phyloP scores from a whole-genome alignment of 345 rosid species.

The Draba incana region DNA sequence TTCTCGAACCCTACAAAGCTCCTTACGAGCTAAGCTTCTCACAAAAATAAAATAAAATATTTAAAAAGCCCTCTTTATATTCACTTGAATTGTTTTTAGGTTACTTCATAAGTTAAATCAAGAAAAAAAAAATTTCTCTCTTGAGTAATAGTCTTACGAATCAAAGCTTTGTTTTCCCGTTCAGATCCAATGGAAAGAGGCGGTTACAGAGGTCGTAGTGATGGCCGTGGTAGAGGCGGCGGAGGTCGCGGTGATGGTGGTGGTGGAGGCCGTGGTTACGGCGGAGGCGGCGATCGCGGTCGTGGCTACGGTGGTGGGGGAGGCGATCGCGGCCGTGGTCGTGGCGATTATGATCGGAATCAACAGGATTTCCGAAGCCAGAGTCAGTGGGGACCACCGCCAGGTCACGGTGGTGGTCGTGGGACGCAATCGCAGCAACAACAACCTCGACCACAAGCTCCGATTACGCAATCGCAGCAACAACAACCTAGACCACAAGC shows the following conservation, averaged over 20 bases:
- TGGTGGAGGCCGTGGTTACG: slow-evolving; percentile 6
- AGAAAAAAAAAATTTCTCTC: too few relatives aligned
- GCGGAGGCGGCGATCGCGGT: not conserved
- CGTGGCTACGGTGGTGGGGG: slow-evolving; percentile 11
- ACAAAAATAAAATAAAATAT: too few relatives aligned
- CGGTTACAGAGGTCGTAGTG: slow-evolving; percentile 38
- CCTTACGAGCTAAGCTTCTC: too few relatives aligned
- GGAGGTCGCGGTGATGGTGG: slow-evolving; percentile 28
- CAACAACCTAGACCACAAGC: slow-evolving; percentile 27
- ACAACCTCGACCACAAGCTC: slow-evolving; percentile 27
- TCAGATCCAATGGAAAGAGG: slow-evolving; percentile 57
- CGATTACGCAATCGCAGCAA: not conserved
- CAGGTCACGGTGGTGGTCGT: slow-evolving; percentile 34
- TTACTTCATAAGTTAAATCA: too few relatives aligned
- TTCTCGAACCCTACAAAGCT: too few relatives aligned
- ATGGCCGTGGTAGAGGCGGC: slow-evolving; percentile 27
- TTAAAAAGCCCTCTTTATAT: too few relatives aligned
- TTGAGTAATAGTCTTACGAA: not conserved
- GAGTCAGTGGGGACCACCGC: slow-evolving; percentile 42
- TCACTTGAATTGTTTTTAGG: too few relatives aligned
- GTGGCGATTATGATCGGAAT: slow-evolving; percentile 16
- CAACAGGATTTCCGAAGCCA: slow-evolving; percentile 29
- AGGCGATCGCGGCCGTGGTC: slow-evolving; percentile 25
- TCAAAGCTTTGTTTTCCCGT: slow-evolving; percentile 8
- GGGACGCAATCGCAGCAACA: not conserved